Evolutionary conservation across 2,329 filamentous ascomycete genomes (phyloP), one percentile per base, ranked within the genome.

Genomic region (Colletotrichum lindemuthianum): DNA sequence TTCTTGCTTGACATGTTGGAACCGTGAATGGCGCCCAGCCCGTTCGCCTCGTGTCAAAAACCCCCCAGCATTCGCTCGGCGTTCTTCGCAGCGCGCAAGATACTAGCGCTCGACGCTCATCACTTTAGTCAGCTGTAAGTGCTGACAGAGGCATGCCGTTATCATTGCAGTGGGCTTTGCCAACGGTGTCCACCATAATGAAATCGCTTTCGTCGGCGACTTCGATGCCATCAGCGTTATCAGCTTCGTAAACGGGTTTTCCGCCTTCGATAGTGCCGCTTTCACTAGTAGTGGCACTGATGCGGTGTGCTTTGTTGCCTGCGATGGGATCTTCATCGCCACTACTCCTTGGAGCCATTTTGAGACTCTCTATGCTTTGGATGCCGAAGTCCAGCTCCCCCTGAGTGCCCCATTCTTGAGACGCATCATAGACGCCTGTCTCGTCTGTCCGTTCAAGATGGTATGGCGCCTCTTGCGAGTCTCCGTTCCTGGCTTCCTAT

Each of bases 401-500:
- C 41, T 36, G 36, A 32, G 36, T 24, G 24, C 24, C 24, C 24
- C 24, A 24, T 24, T 24, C 24, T 16, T 56, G n/a, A 56, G 40
- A 11, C 11, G 61, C 58, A 39, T 64, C 44, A 39, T 33, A 57
- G n/a, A 40, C 37, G 34, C 44, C 50, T 32, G 61, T 61, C 13
- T 44, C n/a, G 16, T 47, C 49, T 9, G 37, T 47, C 36, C 55
- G 37, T 41, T 64, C 50, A 44, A 60, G 50, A 10, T 37, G 60
- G 65, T 79, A 79, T 40, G 75, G 76, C 59, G 68, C 64, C 51
- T 73, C 65, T 39, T 65, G 67, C 70, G 61, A 72, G 67, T 59
- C 67, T 67, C 66, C 71, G 69, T 70, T 76, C 70, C 78, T 77
- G 79, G 77, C 76, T 69, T 75, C 72, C 79, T 82, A 82, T 72